Evolutionary conservation across 495 filamentous ascomycete species (phyloP).

Genomic region (Parmelia sp.): DNA sequence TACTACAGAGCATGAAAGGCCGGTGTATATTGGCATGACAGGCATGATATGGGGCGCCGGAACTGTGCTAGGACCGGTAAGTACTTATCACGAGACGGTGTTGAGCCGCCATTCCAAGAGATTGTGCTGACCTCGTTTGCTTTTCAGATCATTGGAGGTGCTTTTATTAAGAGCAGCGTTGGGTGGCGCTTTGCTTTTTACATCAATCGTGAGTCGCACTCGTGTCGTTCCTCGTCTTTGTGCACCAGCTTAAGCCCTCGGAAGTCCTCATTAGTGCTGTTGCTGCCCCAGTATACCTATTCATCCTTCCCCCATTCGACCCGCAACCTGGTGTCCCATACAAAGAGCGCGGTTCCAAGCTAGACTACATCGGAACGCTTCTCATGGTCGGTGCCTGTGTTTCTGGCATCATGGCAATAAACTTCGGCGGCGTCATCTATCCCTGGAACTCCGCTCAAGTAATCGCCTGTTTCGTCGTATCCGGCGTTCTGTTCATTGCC

Average conservation of each 20-base stretch:
- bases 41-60: constrained; percentile 40
- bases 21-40: constrained; percentile 37
- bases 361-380: constrained; percentile 32
- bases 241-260: constrained; percentile 54
- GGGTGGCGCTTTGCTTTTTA: constrained; percentile 66
- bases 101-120: neutral
- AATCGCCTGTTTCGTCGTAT: constrained; percentile 29
- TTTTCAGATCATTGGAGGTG: constrained; percentile 53
- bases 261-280: constrained; percentile 36
- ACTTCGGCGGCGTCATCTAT: constrained; percentile 33
- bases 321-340: constrained; percentile 37
- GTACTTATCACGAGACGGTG: constrained; percentile 27
- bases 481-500: constrained; percentile 25
- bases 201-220: constrained; percentile 50
- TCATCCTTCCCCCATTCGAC: constrained; percentile 44
- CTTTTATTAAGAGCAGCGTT: constrained; percentile 47
- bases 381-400: constrained; percentile 29
- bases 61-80: constrained; percentile 24
- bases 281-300: constrained; percentile 49
- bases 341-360: constrained; percentile 33
- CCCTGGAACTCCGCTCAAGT: constrained; percentile 27
- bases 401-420: constrained; percentile 29
- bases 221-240: constrained; percentile 46
- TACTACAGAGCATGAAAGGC: constrained; percentile 38
- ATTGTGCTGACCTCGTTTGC: constrained; percentile 28